Conservation (phyloP, 2,329 filamentous ascomycete species). For the Graphium sp. region DNA sequence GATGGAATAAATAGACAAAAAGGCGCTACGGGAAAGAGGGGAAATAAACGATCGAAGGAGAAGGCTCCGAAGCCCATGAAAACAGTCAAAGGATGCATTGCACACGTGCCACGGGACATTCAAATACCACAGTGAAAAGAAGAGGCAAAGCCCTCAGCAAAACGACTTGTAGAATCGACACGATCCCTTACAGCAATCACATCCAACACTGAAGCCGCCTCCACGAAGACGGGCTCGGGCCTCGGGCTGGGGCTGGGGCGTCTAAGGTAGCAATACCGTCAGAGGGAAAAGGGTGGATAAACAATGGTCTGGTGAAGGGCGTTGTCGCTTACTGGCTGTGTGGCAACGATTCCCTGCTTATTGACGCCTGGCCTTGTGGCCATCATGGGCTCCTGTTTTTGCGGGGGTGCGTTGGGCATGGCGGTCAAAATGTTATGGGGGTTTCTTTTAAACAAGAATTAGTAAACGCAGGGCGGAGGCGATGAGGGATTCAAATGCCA, state of each 20-base stretch:
- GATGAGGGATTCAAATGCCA: no score
- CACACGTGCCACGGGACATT: no score
- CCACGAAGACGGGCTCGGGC: constrained; percentile 10
- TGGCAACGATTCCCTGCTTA: not conserved
- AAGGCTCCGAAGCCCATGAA: no score
- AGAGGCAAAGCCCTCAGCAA: no score
- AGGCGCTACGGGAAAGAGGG: no score
- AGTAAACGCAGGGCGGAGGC: no score
- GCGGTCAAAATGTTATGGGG: constrained; percentile 1
- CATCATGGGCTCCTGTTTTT: constrained; percentile 3
- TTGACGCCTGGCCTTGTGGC: not conserved
- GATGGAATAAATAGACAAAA: no score
- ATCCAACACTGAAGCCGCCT: constrained; percentile 11
- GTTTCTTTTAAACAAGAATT: no score
- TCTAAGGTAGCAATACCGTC: constrained; percentile 5
- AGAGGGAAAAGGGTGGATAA: not conserved
- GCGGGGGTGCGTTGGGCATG: not conserved
- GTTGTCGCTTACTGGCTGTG: constrained; percentile 1
- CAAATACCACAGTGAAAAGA: no score
- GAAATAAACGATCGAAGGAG: no score
- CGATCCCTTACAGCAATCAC: constrained; percentile 12
- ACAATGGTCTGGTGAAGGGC: no score
- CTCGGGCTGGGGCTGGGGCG: constrained; percentile 10
- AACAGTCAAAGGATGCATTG: no score
- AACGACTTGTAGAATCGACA: constrained; percentile 14